Base-by-base conservation (phyloP, 768 basidiomycete genomes). In the Amanita pseudoporphyria region DNA sequence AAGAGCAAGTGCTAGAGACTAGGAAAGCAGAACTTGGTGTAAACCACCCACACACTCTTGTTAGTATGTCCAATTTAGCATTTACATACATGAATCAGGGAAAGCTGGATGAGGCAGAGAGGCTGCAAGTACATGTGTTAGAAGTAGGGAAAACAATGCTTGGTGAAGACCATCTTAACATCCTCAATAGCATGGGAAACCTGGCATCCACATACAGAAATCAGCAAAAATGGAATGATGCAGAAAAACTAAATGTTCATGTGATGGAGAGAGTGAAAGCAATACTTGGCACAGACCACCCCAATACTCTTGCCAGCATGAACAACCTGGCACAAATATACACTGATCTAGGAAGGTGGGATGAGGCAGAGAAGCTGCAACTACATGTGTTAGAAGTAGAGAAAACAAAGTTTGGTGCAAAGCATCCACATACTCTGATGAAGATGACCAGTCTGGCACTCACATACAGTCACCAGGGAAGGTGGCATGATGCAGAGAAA, bases 11-110 rank as follows among this genome's bases (percentile, higher is more conserved):
- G 2, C 2, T 51, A 9, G 49, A 51, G 19, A 28, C 16, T 6
- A 44, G 28, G 24, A 42, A 21, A 42, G 13, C 10, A n/a, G 18
- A 18, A 6, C 3, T 51, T 44, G 49, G 49, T 14, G 42, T 30
- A 3, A 22, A 36, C 13, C 49, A 51, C 44, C 49, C 41, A 31
- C n/a, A 51, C 2, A 51, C 49, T 13, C 31, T 51, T 18, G 22
- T 13, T 42, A 16, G 7, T 24, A 39, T 49, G 48, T 2, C 2
- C 16, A 18, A 40, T 14, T 28, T 49, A 16, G 14, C 22, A 31
- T 14, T 19, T 9, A 33, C 31, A 31, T 51, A 44, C 18, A 6
- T 9, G 6, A 1, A 33, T 6, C 41, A 31, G 32, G 32, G n/a
- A 30, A 43, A 16, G 13, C 44, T 28, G 39, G 32, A 14, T 18